These are phyloP conservation scores for Clitoria ternatea DNA, from an alignment of 306 rosid species.

Conservation along the genomic window DNA sequence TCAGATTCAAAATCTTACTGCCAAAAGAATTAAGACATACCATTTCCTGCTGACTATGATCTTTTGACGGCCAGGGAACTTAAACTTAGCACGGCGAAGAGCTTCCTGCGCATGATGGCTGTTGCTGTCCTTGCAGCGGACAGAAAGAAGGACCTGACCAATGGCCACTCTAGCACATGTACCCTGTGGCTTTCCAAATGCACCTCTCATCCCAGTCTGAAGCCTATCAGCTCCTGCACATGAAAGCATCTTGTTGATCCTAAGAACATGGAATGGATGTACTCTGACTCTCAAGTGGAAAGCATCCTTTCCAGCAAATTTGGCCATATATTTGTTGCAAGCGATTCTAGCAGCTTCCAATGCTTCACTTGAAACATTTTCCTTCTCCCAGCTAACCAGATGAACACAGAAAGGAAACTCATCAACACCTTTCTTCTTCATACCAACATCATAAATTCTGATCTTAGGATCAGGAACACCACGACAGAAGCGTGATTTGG, in stretches of 20 bases:
- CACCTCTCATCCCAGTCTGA: conserved; percentile 94
- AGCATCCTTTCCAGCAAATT: conserved; percentile 79
- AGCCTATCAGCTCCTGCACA: conserved; percentile 74
- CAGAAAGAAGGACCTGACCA: conserved; percentile 85
- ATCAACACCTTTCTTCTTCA: conserved; percentile 90
- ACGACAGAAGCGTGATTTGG: conserved; percentile 84
- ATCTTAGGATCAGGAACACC: conserved; percentile 95
- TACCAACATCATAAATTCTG: conserved; percentile 89
- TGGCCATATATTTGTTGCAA: conserved; percentile 82
- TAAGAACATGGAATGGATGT: conserved; percentile 86
- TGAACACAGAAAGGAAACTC: conserved; percentile 94
- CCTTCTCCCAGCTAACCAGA: conserved; percentile 89
- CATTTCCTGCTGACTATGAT: conserved; percentile 80
- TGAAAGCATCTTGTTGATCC: conserved; percentile 86
- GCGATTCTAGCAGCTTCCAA: conserved; percentile 88
- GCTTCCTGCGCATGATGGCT: conserved; percentile 82
- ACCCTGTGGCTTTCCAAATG: conserved; percentile 72
- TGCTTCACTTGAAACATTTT: conserved; percentile 83
- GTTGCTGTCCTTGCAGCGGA: conserved; percentile 76
- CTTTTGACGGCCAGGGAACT: conserved; percentile 90
- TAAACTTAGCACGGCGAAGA: conserved; percentile 82
- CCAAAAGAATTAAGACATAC: conserved; percentile 29
- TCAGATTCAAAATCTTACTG: background rate
- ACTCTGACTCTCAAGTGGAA: conserved; percentile 90
- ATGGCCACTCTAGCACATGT: conserved; percentile 74